Base-by-base conservation (phyloP, 2,329 filamentous ascomycete species). In the Rhexocercosporidium sp. region DNA sequence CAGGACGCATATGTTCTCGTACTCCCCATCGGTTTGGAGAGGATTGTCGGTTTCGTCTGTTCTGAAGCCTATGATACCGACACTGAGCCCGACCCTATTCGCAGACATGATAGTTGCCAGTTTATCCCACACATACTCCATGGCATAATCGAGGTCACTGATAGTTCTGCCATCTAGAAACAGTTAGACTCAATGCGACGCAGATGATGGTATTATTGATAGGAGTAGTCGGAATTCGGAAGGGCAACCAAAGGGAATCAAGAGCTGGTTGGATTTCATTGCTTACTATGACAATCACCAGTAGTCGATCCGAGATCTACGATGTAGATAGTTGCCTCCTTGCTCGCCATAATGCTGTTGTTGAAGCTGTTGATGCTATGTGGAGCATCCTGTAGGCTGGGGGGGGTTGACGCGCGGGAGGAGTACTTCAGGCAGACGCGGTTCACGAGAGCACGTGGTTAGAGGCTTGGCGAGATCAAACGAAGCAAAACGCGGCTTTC, bases 121-220 rank as follows among this genome's bases (percentile, higher is more conserved):
- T 77, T 92, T 96, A 83, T 98, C 95, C 94, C 95, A 99, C 59
- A 98, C 87, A 80, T 97, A 99, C 69, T 88, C 88, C 88, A 98
- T 90, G 57, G 89, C 88, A 88, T 91, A 99, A 68, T 97, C 93
- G 20, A 99, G 86, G 77, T 98, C 92, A 3, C 91, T 91, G 77
- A 95, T 87, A 22, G 82, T 77, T 72, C 96, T 89, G 29, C 91
- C 93, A 80, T 88, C 60, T 63, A 34, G n/a, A 51, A 20, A 54
- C 3, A 20, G 34, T 63, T 29, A 29, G 51, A 18, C 12, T 20
- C 39, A n/a, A n/a, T 3, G 3, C 31, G 9, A 11, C 6, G n/a
- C 27, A n/a, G 22, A 9, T 31, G n/a, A 1, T 8, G 18, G 9
- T 31, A 9, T 31, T 37, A 11, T 31, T 37, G 16, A 37, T 9